Evolutionary conservation across 441 rosid species (phyloP).

Genomic region (Corymbia citriodora): DNA sequence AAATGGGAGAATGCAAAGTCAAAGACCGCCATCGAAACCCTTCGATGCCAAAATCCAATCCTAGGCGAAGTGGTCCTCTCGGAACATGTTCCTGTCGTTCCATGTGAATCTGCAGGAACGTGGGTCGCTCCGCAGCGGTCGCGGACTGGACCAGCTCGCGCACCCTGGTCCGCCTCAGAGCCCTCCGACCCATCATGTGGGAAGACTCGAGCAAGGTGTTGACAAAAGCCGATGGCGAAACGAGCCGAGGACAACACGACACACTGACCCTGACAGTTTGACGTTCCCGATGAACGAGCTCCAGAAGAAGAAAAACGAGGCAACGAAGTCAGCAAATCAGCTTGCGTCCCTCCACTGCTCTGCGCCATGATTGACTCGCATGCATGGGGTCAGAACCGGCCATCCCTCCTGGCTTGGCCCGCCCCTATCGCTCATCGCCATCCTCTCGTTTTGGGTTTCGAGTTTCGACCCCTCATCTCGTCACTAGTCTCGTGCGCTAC

Average conservation of each 20-base stretch:
- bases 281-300: background rate
- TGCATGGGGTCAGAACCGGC: background rate
- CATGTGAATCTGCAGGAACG: background rate
- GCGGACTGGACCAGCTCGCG: background rate
- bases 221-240: background rate
- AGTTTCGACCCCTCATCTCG: background rate
- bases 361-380: background rate
- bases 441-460: background rate
- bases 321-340: background rate
- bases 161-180: background rate
- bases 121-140: background rate
- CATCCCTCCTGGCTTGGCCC: background rate
- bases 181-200: background rate
- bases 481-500: background rate
- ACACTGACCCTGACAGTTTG: background rate
- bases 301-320: background rate
- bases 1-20: background rate
- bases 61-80: background rate
- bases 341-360: background rate
- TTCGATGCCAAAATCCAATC: background rate
- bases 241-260: background rate
- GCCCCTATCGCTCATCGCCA: background rate
- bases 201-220: background rate
- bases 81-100: background rate
- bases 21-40: background rate